Base-by-base conservation (phyloP, 2,329 filamentous ascomycete species). In the Colletotrichum sp. region DNA sequence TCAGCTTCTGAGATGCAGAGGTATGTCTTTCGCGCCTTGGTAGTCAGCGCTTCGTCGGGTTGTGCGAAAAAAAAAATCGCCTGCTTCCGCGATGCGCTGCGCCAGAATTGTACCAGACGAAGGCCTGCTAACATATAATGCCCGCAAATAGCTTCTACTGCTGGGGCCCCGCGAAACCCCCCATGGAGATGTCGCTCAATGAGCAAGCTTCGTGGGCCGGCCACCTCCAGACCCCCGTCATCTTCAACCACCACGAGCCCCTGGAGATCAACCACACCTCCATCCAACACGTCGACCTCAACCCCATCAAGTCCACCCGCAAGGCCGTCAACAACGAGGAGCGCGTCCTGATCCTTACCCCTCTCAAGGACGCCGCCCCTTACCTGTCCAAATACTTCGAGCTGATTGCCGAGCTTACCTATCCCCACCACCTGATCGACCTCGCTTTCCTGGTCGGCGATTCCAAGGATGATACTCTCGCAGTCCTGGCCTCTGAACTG, bases 351-450 rank as follows among this genome's bases (percentile, higher is more conserved):
- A 95, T 99, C 83, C 90, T 99, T 78, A 99, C 97, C 0, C 97
- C 97, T 28, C 89, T 99, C 69, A 95, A 97, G 85, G 96, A 99
- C 85, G 96, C 97, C 74, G 92, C 95, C 12, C 89, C 89, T 15
- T 95, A 95, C 84, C 89, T 99, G 71, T 91, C 92, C 76, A 96
- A 96, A 85, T 96, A 99, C 87, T 99, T 99, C 84, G 96, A 99
- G 84, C 93, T 99, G 55, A 88, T 99, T 80, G 93, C 94, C 77
- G 92, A 97, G 84, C 90, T 99, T 79, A 96, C 95, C 5, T 99
- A 99, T 83, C 97, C 97, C 15, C 97, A 99, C 86, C 91, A 97
- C 78, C 90, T 99, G 72, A 99, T 99, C 82, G 97, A 99, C 83
- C 90, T 99, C 68, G 97, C 92, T 28, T 99, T 99, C 87, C 91